Percentiles rank a stretch among this genome's conserved stretches.
These are phyloP conservation scores for Peronospora tabacina DNA, from an alignment of 352 stramenopile genomes.

Conservation along the genomic window DNA sequence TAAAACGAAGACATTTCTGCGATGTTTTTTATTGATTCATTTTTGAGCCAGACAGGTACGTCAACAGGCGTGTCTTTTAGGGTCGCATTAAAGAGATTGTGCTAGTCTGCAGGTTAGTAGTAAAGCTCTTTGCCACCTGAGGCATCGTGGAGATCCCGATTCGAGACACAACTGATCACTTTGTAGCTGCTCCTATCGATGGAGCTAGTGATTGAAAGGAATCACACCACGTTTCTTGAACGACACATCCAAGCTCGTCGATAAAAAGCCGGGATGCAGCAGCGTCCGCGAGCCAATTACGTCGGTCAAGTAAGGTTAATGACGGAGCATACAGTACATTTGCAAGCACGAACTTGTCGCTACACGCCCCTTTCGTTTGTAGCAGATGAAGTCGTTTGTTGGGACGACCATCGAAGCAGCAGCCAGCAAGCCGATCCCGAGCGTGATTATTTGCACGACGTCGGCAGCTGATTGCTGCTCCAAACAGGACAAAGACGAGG, in stretches of 20 bases:
- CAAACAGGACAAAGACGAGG: no score
- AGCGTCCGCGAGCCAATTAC: slow-evolving; percentile 3
- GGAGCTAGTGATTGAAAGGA: background rate
- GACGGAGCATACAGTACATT: slow-evolving; percentile 1
- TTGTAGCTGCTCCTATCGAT: slow-evolving; percentile 4
- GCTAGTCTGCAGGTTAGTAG: background rate
- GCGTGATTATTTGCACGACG: no score
- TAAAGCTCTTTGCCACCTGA: background rate
- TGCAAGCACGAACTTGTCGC: background rate
- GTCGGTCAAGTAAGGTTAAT: slow-evolving; percentile 9
- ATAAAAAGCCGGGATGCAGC: background rate
- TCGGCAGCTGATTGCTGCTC: no score
- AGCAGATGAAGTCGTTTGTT: no score
- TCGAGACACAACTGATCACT: slow-evolving; percentile 20
- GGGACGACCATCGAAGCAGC: background rate
- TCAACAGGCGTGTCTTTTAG: background rate
- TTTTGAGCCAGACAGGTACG: no score
- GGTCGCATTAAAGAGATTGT: slow-evolving; percentile 9
- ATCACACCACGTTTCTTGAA: background rate
- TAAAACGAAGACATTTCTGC: no score
- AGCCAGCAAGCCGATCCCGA: slow-evolving; percentile 11
- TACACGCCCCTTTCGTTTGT: background rate
- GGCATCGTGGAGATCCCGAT: slow-evolving; percentile 1
- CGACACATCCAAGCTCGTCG: no score
- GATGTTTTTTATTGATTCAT: no score